These are phyloP conservation scores for Ambrosia hybrid DNA, from an alignment of 140 eudicot genomes.

Conservation along the genomic window DNA sequence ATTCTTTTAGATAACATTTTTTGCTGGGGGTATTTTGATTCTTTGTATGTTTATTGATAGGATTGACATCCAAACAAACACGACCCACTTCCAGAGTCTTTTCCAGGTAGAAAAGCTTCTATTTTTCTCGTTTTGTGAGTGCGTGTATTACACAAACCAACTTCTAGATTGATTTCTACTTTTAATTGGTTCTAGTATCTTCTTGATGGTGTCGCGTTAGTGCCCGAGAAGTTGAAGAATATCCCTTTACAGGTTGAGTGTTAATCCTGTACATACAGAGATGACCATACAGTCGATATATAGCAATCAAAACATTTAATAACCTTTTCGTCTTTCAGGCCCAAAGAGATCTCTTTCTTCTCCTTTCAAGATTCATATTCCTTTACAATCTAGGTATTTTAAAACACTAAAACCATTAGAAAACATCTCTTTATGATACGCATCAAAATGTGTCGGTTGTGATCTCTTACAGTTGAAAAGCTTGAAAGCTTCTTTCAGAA, in stretches of 20 bases:
- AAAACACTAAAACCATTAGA: not conserved
- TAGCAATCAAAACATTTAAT: not conserved
- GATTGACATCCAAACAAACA: conserved; percentile 90
- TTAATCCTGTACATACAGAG: not conserved
- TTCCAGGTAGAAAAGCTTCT: conserved; percentile 48
- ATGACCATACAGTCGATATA: not conserved
- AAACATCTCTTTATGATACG: not conserved
- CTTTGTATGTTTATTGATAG: conserved; percentile 34
- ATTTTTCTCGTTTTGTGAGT: not conserved
- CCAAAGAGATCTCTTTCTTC: conserved; percentile 88
- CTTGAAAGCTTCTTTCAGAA: conserved; percentile 64
- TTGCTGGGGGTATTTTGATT: no score
- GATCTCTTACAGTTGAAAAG: conserved; percentile 59
- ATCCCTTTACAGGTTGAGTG: conserved; percentile 70
- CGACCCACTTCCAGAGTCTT: conserved; percentile 76
- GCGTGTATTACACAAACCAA: not conserved
- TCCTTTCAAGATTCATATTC: conserved; percentile 77
- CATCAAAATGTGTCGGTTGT: not conserved
- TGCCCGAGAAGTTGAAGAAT: conserved; percentile 58
- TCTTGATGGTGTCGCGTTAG: conserved; percentile 71
- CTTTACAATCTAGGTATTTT: conserved; percentile 70
- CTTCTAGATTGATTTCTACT: not conserved
- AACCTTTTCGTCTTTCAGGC: conserved; percentile 43
- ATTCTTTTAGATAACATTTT: not conserved
- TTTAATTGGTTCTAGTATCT: conserved; percentile 61